Evolutionary conservation across 805 yeast species (phyloP), one percentile per base, ranked within the genome.

Genomic region (Saturnispora galanensis): DNA sequence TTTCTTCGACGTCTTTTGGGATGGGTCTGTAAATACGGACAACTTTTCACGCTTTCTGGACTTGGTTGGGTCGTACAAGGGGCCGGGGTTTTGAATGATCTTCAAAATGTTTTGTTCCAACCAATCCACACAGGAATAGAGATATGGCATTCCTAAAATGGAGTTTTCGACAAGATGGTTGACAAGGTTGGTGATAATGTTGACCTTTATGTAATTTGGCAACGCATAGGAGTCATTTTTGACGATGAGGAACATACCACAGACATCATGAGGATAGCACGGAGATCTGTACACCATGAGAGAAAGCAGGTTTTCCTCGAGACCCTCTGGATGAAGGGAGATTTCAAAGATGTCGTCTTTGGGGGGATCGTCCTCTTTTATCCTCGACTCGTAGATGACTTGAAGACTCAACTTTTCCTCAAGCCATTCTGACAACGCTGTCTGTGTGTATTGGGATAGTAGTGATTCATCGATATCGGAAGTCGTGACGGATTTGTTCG

Each of bases 121-220:
- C 89, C 94, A 88, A 50, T 87, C 94, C 41, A 77, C 66, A n/a
- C 86, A 67, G 5, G 78, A 65, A 56, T 68, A 83, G 1, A 88
- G 60, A 64, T 81, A 74, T 54, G 84, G 77, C 53, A 79, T 85
- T 1, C 96, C 96, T 3, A 81, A 29, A 5, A 78, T 53, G 10
- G 67, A 65, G 31, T 65, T 62, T 2, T 68, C 66, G 3, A 63
- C 52, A 2, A 81, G 52, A 50, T 71, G 68, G 10, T 63, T 56
- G n/a, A 73, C 53, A 28, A 80, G 58, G 31, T 70, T 71, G 15
- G 70, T 61, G 3, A 79, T 49, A 7, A 78, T 68, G n/a, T 82
- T 74, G 11, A 75, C 51, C 50, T 80, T 82, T 52, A 84, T 77
- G 56, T 83, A 84, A 55, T 72, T 78, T 10, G 95, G 88, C 36